Conservation (phyloP, 2,329 filamentous ascomycete species). For the Fusarium sp. region DNA sequence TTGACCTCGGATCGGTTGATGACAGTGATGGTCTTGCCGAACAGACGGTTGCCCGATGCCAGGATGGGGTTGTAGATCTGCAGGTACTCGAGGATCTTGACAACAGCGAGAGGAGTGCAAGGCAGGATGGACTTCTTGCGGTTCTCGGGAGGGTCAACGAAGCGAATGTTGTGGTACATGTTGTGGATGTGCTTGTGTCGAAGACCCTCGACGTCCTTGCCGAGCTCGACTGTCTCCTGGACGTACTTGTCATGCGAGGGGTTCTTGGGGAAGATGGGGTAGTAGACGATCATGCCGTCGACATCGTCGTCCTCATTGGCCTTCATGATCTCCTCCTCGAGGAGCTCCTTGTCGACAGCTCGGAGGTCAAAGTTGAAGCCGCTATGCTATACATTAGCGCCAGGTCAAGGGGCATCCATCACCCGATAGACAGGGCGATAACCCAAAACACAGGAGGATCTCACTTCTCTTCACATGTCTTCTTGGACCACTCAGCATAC, state of each 20-base stretch:
- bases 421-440: conserved; percentile 36
- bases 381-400: conserved; percentile 59
- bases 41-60: conserved; percentile 90
- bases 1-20: conserved; percentile 98
- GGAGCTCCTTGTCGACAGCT: conserved; percentile 83
- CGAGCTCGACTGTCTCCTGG: conserved; percentile 89
- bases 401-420: conserved; percentile 32
- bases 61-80: conserved; percentile 97
- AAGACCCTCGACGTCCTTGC: conserved; percentile 96
- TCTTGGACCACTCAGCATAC: conserved; percentile 97
- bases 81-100: conserved; percentile 96
- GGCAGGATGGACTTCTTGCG: conserved; percentile 91
- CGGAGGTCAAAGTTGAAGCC: conserved; percentile 91
- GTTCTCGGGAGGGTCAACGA: conserved; percentile 82
- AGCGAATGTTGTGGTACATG: conserved; percentile 99
- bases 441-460: conserved; percentile 49
- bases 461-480: conserved; percentile 96
- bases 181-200: conserved; percentile 96
- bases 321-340: conserved; percentile 87
- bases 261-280: conserved; percentile 88
- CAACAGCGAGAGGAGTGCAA: conserved; percentile 93
- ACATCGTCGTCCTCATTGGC: conserved; percentile 83
- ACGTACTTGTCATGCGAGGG: conserved; percentile 92
- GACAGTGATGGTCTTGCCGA: conserved; percentile 93
- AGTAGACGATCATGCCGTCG: conserved; percentile 97